Percentiles rank a stretch among this genome's conserved stretches.
Conservation (phyloP, 768 basidiomycete species). For the Tricholoma flavovirens region DNA sequence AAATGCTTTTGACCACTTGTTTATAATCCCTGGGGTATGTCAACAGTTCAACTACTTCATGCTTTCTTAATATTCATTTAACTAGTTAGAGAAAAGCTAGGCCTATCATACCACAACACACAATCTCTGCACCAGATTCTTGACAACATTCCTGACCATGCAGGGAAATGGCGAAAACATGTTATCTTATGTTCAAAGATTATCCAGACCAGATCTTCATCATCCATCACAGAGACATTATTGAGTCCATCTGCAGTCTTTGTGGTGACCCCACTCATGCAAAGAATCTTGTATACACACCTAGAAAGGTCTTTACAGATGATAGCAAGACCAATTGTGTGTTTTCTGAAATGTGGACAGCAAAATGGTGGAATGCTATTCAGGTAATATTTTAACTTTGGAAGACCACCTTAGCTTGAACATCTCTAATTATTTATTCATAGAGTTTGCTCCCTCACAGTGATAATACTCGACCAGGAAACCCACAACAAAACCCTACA, state of each 20-base stretch:
- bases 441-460: no score
- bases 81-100: slow-evolving; percentile 20
- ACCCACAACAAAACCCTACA: no score
- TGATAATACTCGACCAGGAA: no score
- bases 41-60: neutral
- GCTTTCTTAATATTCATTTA: neutral
- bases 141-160: slow-evolving; percentile 19
- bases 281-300: slow-evolving; percentile 24
- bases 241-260: slow-evolving; percentile 30
- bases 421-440: no score
- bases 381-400: no score
- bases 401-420: no score
- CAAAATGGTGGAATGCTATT: slow-evolving; percentile 50
- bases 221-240: slow-evolving; percentile 20
- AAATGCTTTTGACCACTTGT: slow-evolving; percentile 16
- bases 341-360: slow-evolving; percentile 41
- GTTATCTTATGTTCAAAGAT: slow-evolving; percentile 18
- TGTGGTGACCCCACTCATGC: slow-evolving; percentile 29
- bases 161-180: slow-evolving; percentile 2
- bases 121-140: slow-evolving; percentile 23
- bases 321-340: slow-evolving; percentile 15
- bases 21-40: no score
- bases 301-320: slow-evolving; percentile 33
- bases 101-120: slow-evolving; percentile 21
- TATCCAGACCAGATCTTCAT: slow-evolving; percentile 14